phyloP scores from a whole-genome alignment of 2,329 filamentous ascomycete genomes.

The Talaromyces marneffei region DNA sequence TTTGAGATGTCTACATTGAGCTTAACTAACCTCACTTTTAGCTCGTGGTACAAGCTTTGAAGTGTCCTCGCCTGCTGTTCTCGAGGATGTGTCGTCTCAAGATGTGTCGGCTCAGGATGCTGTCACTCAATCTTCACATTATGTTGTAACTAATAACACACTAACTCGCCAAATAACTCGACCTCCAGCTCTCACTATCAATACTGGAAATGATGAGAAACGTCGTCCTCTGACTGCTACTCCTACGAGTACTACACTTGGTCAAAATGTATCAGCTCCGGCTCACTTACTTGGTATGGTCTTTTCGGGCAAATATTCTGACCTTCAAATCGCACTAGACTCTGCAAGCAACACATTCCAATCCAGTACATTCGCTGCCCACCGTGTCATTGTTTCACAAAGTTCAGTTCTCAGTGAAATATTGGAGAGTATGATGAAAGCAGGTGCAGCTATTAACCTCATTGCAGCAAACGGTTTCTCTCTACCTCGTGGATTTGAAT shows the following conservation, averaged over 20 bases:
- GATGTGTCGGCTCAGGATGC: no score
- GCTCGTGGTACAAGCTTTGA: background rate
- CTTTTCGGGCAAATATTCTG: conserved; percentile 17
- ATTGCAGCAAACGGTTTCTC: conserved; percentile 20
- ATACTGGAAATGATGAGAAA: background rate
- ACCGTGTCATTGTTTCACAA: conserved; percentile 22
- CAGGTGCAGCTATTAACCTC: conserved; percentile 15
- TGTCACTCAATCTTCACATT: background rate
- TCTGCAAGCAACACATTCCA: conserved; percentile 18
- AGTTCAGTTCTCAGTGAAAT: conserved; percentile 21
- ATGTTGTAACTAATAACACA: background rate
- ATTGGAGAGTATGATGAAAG: conserved; percentile 11
- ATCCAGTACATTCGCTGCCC: conserved; percentile 18
- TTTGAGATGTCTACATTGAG: background rate
- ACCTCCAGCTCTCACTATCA: background rate
- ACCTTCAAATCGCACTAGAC: conserved; percentile 20
- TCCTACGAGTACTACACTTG: background rate
- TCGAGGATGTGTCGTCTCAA: background rate
- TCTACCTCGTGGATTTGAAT: conserved; percentile 22
- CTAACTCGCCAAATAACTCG: background rate
- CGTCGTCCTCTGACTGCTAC: background rate
- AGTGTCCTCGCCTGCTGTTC: background rate
- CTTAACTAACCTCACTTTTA: background rate
- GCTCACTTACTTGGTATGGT: conserved; percentile 16
- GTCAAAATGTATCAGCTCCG: background rate